Percentiles rank a stretch among this genome's conserved stretches.
Conservation (phyloP, 805 yeast species). For the Candida rishiriensis region DNA sequence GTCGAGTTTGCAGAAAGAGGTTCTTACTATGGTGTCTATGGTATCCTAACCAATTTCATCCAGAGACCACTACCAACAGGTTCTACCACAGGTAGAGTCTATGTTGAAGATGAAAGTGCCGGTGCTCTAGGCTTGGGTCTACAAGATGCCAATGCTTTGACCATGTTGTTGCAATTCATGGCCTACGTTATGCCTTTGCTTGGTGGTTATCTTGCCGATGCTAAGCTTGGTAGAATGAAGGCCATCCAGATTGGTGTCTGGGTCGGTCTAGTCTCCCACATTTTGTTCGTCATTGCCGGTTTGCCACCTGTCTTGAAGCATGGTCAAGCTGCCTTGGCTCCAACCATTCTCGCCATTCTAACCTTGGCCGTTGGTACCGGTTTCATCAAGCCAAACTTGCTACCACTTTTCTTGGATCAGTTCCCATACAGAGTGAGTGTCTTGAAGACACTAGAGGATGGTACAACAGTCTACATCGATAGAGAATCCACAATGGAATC, state of each 20-base stretch:
- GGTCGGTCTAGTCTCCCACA: slow-evolving; percentile 43
- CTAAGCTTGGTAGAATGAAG: slow-evolving; percentile 41
- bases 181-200: slow-evolving; percentile 48
- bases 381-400: slow-evolving; percentile 49
- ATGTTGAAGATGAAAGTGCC: slow-evolving; percentile 30
- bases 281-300: slow-evolving; percentile 45
- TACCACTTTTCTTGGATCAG: slow-evolving; percentile 53
- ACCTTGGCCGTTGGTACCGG: slow-evolving; percentile 46
- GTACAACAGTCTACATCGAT: slow-evolving; percentile 60
- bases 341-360: slow-evolving; percentile 38
- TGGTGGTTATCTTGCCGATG: slow-evolving; percentile 51
- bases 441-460: slow-evolving; percentile 53
- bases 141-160: slow-evolving; percentile 42
- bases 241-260: slow-evolving; percentile 47
- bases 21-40: slow-evolving; percentile 45
- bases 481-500: slow-evolving; percentile 38
- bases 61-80: slow-evolving; percentile 49
- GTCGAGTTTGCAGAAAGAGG: slow-evolving; percentile 54
- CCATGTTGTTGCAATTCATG: slow-evolving; percentile 41
- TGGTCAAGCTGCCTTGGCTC: slow-evolving; percentile 35
- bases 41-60: slow-evolving; percentile 43
- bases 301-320: slow-evolving; percentile 39
- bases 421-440: slow-evolving; percentile 57
- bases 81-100: slow-evolving; percentile 42
- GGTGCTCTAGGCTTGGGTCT: slow-evolving; percentile 49